Percentiles rank a stretch among this genome's conserved stretches.
phyloP scores from a whole-genome alignment of 2,329 filamentous ascomycete genomes.

The Ambrosiella beaveri region DNA sequence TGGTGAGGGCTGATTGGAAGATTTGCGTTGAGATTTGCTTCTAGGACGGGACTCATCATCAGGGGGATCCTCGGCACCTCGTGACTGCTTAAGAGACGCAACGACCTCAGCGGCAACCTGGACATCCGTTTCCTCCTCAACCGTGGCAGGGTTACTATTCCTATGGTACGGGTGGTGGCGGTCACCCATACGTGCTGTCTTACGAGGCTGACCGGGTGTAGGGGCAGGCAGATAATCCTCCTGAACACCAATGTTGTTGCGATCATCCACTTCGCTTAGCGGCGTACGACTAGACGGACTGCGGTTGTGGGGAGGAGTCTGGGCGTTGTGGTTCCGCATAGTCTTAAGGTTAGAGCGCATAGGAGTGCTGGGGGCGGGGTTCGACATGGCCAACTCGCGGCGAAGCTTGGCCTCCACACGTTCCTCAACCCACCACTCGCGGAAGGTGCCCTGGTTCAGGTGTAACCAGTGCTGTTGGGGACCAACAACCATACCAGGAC shows the following conservation, averaged over 20 bases:
- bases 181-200: conserved; percentile 56
- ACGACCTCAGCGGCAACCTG: conserved; percentile 44
- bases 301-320: conserved; percentile 63
- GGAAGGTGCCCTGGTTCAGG: conserved; percentile 87
- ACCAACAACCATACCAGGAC: conserved; percentile 95
- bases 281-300: conserved; percentile 61
- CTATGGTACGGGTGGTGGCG: conserved; percentile 58
- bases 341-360: conserved; percentile 45
- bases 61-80: conserved; percentile 28
- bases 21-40: conserved; percentile 49
- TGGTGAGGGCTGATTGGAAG: conserved; percentile 22
- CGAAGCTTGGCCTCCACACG: conserved; percentile 53
- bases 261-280: conserved; percentile 86
- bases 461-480: conserved; percentile 99
- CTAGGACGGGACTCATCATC: conserved; percentile 74
- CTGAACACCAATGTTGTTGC: conserved; percentile 47
- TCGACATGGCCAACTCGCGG: conserved; percentile 37
- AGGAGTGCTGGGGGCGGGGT: conserved; percentile 38
- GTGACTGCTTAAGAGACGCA: conserved; percentile 42
- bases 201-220: conserved; percentile 87
- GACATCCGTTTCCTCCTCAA: conserved; percentile 29
- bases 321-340: conserved; percentile 48
- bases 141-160: conserved; percentile 27
- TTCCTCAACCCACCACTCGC: conserved; percentile 96
- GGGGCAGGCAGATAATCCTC: conserved; percentile 90